Percentiles rank a stretch among this genome's conserved stretches.
Evolutionary conservation across 768 basidiomycete species (phyloP).

Genomic region (Dioszegia crocea): DNA sequence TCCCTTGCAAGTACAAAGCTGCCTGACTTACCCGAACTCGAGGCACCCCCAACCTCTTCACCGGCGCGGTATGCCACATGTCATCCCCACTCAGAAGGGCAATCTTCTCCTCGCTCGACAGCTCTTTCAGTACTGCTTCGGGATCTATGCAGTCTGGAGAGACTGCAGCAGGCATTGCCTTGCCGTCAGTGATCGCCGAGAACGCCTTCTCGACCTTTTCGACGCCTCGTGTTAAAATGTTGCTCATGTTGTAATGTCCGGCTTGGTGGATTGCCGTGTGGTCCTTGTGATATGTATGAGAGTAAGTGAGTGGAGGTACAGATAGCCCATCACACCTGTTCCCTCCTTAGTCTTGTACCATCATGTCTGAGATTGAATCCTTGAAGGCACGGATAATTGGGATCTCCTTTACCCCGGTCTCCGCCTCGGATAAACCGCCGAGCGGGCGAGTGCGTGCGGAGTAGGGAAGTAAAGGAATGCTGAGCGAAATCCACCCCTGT

Average conservation of each 20-base stretch:
- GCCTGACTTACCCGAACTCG: constrained; percentile 23
- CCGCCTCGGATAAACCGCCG: background rate
- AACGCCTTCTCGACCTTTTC: constrained; percentile 3
- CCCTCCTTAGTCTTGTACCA: too few relatives aligned
- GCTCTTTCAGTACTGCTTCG: constrained; percentile 11
- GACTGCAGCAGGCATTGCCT: background rate
- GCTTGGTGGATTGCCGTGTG: background rate
- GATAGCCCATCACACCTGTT: background rate
- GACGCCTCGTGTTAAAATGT: background rate
- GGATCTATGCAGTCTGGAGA: background rate
- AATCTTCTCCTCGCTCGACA: constrained; percentile 35
- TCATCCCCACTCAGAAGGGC: constrained; percentile 27
- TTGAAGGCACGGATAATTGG: too few relatives aligned
- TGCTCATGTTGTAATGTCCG: background rate
- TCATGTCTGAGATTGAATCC: too few relatives aligned
- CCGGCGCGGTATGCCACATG: constrained; percentile 37
- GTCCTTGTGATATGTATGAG: too few relatives aligned
- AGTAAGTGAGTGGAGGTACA: background rate
- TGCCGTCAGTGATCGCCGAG: too few relatives aligned
- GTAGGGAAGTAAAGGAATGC: too few relatives aligned
- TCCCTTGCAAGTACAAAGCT: too few relatives aligned
- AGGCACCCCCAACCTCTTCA: constrained; percentile 23
- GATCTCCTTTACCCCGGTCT: too few relatives aligned
- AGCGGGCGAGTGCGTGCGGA: too few relatives aligned
- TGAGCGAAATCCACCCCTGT: too few relatives aligned